These are phyloP conservation scores for Neurospora sp. DNA, from an alignment of 495 filamentous ascomycete species.

Conservation along the genomic window DNA sequence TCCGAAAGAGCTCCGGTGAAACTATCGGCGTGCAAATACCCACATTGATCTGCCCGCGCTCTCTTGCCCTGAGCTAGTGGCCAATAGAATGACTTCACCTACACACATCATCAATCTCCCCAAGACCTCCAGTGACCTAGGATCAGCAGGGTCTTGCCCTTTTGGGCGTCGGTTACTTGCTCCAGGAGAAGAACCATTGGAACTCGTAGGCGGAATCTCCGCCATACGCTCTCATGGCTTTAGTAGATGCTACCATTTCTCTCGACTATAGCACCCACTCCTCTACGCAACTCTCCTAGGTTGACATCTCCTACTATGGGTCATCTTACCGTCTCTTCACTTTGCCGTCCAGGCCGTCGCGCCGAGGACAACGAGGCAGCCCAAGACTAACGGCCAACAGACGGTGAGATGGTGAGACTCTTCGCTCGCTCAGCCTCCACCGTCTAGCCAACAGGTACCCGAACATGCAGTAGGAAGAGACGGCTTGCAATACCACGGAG, in stretches of 20 bases:
- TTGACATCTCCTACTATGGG: neutral
- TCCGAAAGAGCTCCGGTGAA: neutral
- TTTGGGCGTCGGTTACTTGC: neutral
- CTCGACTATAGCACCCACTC: neutral
- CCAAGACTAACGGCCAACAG: constrained; percentile 8
- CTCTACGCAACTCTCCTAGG: neutral
- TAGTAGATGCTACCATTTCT: neutral
- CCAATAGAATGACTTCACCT: constrained; percentile 21
- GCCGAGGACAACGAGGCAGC: constrained; percentile 18
- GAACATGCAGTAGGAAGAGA: neutral
- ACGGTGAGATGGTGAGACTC: neutral
- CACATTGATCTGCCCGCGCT: neutral
- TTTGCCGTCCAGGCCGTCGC: neutral
- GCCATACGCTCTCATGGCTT: neutral
- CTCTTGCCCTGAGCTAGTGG: neutral
- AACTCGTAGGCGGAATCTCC: neutral
- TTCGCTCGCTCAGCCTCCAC: neutral
- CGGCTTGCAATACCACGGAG: neutral
- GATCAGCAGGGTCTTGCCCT: constrained; percentile 25
- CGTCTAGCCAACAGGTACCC: neutral
- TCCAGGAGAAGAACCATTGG: neutral
- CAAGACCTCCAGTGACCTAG: constrained; percentile 14
- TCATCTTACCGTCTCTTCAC: constrained; percentile 1
- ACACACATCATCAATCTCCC: neutral
- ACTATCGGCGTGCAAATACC: neutral